Percentiles rank a stretch among this genome's conserved stretches.
These are phyloP conservation scores for Beauveria asiatica DNA, from an alignment of 2,329 filamentous ascomycete species.

Conservation along the genomic window DNA sequence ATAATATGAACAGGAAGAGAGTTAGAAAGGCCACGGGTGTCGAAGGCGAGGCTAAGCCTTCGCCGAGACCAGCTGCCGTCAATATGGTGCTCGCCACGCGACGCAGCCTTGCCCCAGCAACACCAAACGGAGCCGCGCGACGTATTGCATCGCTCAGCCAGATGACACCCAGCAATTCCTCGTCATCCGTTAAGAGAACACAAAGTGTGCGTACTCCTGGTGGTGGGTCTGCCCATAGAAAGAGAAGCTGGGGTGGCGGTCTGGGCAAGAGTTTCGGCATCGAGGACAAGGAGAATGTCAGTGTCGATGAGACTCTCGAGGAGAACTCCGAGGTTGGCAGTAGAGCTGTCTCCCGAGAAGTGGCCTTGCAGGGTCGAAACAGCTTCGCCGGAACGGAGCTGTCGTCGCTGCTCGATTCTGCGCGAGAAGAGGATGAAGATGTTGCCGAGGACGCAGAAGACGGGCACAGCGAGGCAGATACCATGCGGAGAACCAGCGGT, in stretches of 20 bases:
- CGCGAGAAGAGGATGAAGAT: slow-evolving; percentile 18
- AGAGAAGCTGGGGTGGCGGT: slow-evolving; percentile 60
- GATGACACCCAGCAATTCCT: slow-evolving; percentile 67
- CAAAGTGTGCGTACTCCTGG: slow-evolving; percentile 64
- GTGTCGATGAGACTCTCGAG: slow-evolving; percentile 55
- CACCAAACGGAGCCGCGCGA: slow-evolving; percentile 51
- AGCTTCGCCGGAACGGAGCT: slow-evolving; percentile 20
- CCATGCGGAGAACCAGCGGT: slow-evolving; percentile 38
- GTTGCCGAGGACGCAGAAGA: slow-evolving; percentile 4
- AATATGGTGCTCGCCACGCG: slow-evolving; percentile 47
- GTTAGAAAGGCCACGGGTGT: slow-evolving; percentile 32
- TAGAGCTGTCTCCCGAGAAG: slow-evolving; percentile 12
- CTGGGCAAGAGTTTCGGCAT: slow-evolving; percentile 41
- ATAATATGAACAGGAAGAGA: slow-evolving; percentile 52
- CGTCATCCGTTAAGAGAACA: slow-evolving; percentile 61
- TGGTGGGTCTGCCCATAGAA: slow-evolving; percentile 42
- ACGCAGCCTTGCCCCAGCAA: slow-evolving; percentile 37
- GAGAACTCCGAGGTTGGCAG: slow-evolving; percentile 32
- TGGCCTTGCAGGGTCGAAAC: slow-evolving; percentile 13
- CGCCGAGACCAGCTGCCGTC: slow-evolving; percentile 30
- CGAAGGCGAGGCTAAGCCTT: slow-evolving; percentile 18
- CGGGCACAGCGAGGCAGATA: slow-evolving; percentile 41
- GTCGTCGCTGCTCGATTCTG: slow-evolving; percentile 15
- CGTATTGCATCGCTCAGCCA: slow-evolving; percentile 87
- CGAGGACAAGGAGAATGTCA: slow-evolving; percentile 55